These are phyloP conservation scores for Neurospora africana DNA, from an alignment of 495 filamentous ascomycete species.

Conservation along the genomic window DNA sequence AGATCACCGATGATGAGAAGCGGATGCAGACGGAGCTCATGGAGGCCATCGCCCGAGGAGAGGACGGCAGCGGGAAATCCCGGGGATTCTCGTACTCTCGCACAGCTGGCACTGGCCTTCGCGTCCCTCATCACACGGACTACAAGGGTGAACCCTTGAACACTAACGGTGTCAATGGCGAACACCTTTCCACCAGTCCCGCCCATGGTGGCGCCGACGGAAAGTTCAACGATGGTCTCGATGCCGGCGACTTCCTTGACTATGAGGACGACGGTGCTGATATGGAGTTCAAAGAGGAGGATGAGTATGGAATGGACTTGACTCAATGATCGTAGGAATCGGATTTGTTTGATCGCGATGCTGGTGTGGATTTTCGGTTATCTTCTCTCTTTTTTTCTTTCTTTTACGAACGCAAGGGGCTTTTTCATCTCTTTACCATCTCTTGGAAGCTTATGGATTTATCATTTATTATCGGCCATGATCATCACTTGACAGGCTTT, in stretches of 20 bases:
- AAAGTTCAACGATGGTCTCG: slow-evolving; percentile 42
- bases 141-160: slow-evolving; percentile 68
- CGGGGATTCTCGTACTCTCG: slow-evolving; percentile 66
- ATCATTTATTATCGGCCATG: neutral
- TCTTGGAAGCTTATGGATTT: slow-evolving; percentile 1
- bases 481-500: slow-evolving; percentile 1
- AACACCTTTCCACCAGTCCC: slow-evolving; percentile 52
- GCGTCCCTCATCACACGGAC: slow-evolving; percentile 89
- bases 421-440: slow-evolving; percentile 19
- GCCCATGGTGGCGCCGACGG: slow-evolving; percentile 51
- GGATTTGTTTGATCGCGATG: neutral
- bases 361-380: neutral
- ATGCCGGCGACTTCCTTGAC: slow-evolving; percentile 58
- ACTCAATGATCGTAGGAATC: slow-evolving; percentile 18
- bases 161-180: slow-evolving; percentile 24
- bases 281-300: slow-evolving; percentile 80
- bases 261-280: slow-evolving; percentile 51
- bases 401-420: slow-evolving; percentile 2
- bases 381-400: neutral
- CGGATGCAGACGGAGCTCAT: slow-evolving; percentile 89
- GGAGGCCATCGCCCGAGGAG: slow-evolving; percentile 71
- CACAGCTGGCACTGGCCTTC: slow-evolving; percentile 69
- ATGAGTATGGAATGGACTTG: slow-evolving; percentile 74
- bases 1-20: slow-evolving; percentile 82
- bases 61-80: slow-evolving; percentile 32